Evolutionary conservation across 139 green algal genomes (phyloP).

Genomic region (Coelastrella sp.): DNA sequence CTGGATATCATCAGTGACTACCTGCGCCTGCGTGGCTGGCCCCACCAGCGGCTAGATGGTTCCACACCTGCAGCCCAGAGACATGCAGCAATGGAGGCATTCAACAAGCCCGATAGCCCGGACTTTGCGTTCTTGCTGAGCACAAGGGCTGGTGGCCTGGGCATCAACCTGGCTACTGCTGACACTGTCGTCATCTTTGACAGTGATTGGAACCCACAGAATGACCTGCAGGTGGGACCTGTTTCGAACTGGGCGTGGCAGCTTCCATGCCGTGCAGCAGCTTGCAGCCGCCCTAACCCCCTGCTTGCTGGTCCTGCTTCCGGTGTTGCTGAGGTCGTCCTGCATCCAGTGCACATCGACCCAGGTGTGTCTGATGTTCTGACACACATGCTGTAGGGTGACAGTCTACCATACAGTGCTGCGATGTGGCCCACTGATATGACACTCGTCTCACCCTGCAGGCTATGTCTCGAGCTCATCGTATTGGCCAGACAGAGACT

Average conservation of each 20-base stretch:
- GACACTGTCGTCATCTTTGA: conserved; percentile 85
- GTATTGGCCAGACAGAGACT: conserved; percentile 95
- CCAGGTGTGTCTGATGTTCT: neutral
- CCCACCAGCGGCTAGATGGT: conserved; percentile 95
- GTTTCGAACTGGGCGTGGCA: neutral
- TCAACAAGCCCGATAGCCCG: conserved; percentile 89
- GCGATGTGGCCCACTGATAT: too few species aligned
- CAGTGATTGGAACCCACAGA: conserved; percentile 70
- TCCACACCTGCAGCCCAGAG: conserved; percentile 82
- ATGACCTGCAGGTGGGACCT: conserved; percentile 82
- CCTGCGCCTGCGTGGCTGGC: conserved; percentile 87
- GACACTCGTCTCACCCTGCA: conserved; percentile 66
- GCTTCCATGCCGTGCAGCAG: neutral
- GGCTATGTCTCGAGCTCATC: conserved; percentile 94
- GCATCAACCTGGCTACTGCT: conserved; percentile 94
- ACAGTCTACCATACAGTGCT: too few species aligned
- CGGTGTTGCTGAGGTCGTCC: too few species aligned
- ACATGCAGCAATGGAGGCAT: conserved; percentile 93
- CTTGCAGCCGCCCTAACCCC: neutral
- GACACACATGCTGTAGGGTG: too few species aligned
- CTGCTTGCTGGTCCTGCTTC: neutral
- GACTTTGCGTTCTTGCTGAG: conserved; percentile 98
- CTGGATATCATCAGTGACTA: conserved; percentile 98
- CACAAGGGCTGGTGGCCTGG: conserved; percentile 75
- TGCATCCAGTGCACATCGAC: too few species aligned